These are phyloP conservation scores for Drosera capensis DNA, from an alignment of 148 eudicot species.

Conservation along the genomic window DNA sequence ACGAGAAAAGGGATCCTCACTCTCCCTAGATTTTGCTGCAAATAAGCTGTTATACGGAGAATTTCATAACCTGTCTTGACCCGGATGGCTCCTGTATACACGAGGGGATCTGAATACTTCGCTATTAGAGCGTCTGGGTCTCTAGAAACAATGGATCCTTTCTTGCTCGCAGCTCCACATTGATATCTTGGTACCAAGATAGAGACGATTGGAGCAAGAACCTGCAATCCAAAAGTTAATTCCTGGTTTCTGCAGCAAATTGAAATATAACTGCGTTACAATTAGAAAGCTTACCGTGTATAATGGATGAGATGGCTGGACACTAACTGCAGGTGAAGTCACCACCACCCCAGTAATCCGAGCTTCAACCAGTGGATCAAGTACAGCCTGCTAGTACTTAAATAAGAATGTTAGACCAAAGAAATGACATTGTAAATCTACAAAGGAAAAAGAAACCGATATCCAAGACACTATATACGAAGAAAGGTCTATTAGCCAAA, in stretches of 20 bases:
- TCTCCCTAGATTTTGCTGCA: conserved; percentile 44
- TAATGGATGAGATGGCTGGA: conserved; percentile 82
- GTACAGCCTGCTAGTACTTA: conserved; percentile 20
- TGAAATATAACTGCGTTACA: too few relatives aligned
- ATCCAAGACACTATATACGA: background rate
- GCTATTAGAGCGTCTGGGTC: conserved; percentile 79
- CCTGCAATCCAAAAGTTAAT: conserved; percentile 19
- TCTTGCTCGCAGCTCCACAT: conserved; percentile 87
- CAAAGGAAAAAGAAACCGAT: background rate
- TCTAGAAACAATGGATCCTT: conserved; percentile 74
- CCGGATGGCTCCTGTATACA: conserved; percentile 83
- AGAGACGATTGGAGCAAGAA: conserved; percentile 84
- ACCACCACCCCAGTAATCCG: conserved; percentile 39
- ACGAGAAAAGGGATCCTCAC: conserved; percentile 81
- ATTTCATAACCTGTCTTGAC: conserved; percentile 90
- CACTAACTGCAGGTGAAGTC: conserved; percentile 93
- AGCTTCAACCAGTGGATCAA: conserved; percentile 15
- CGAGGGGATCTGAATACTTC: conserved; percentile 90
- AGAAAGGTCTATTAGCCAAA: background rate
- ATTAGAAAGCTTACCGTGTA: conserved; percentile 46
- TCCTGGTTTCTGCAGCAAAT: too few relatives aligned
- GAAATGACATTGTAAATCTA: too few relatives aligned
- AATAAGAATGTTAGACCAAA: background rate
- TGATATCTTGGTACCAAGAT: conserved; percentile 76
- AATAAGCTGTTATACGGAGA: conserved; percentile 56